A percentile compares a stretch with the other conserved stretches of the same genome.
These are phyloP conservation scores for Penicillium brevicompactum DNA, from an alignment of 2,329 filamentous ascomycete species.

Conservation along the genomic window DNA sequence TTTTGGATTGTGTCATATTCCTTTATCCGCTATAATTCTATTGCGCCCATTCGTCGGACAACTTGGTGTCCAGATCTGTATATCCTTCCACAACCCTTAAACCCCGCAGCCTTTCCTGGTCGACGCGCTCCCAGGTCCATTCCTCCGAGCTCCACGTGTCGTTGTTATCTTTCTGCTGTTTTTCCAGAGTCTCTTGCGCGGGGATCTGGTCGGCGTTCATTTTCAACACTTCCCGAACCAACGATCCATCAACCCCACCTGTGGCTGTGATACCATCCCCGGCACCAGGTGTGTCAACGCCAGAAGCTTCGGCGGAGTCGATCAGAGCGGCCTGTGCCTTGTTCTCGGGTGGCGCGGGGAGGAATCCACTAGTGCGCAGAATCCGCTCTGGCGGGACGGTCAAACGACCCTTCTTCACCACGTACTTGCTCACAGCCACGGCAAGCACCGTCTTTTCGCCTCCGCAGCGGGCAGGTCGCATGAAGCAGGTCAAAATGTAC, in stretches of 20 bases:
- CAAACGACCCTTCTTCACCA: slow-evolving; percentile 77
- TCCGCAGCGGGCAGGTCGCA: slow-evolving; percentile 53
- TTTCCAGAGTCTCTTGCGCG: slow-evolving; percentile 29
- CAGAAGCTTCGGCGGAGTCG: slow-evolving; percentile 28
- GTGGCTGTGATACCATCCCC: slow-evolving; percentile 37
- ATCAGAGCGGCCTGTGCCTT: slow-evolving; percentile 20
- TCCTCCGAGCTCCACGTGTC: slow-evolving; percentile 41
- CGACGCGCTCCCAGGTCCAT: slow-evolving; percentile 64
- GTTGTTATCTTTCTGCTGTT: slow-evolving; percentile 34
- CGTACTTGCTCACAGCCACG: slow-evolving; percentile 75
- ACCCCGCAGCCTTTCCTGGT: slow-evolving; percentile 58
- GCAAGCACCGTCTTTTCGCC: slow-evolving; percentile 68
- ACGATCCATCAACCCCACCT: slow-evolving; percentile 36
- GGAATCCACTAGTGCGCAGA: slow-evolving; percentile 69
- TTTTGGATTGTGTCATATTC: background rate
- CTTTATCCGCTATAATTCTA: background rate
- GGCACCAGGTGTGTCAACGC: slow-evolving; percentile 34
- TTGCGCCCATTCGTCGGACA: slow-evolving; percentile 52
- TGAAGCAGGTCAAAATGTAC: slow-evolving; percentile 74
- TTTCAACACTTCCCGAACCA: slow-evolving; percentile 40
- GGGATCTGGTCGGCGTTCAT: slow-evolving; percentile 34
- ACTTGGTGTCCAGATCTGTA: slow-evolving; percentile 52
- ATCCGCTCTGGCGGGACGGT: slow-evolving; percentile 82
- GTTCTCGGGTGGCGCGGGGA: slow-evolving; percentile 70
- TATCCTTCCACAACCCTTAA: slow-evolving; percentile 59